Evolutionary conservation across 805 yeast genomes (phyloP).

Genomic region (Saturnispora sanitii): DNA sequence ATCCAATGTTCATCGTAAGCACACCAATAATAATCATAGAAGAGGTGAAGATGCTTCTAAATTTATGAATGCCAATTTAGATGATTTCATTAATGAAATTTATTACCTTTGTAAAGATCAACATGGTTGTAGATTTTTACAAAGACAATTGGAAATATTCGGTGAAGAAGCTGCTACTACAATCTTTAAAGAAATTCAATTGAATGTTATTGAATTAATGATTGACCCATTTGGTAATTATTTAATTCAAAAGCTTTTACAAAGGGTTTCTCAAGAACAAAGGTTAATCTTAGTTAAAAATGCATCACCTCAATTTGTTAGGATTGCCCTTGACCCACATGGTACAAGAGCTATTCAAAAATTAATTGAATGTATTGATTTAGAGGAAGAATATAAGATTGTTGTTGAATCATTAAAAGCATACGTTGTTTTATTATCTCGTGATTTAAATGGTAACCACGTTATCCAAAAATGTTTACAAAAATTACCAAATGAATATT

Average conservation of each 20-base stretch:
- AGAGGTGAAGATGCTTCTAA: slow-evolving; percentile 61
- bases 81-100: slow-evolving; percentile 63
- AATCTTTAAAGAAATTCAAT: slow-evolving; percentile 72
- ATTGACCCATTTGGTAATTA: slow-evolving; percentile 96
- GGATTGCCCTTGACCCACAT: slow-evolving; percentile 85
- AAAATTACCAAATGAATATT: slow-evolving; percentile 53
- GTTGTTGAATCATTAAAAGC: slow-evolving; percentile 31
- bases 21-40: slow-evolving; percentile 23
- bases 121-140: slow-evolving; percentile 91
- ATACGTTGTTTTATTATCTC: slow-evolving; percentile 68
- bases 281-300: slow-evolving; percentile 58
- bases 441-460: slow-evolving; percentile 93
- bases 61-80: slow-evolving; percentile 56
- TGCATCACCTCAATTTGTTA: slow-evolving; percentile 63
- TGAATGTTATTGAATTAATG: slow-evolving; percentile 81
- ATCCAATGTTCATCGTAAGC: slow-evolving; percentile 28
- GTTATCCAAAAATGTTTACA: slow-evolving; percentile 90
- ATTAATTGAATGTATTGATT: slow-evolving; percentile 69
- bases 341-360: slow-evolving; percentile 95
- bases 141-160: slow-evolving; percentile 67
- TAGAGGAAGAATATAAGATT: slow-evolving; percentile 61
- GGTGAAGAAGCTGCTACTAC: slow-evolving; percentile 55
- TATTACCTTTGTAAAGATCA: slow-evolving; percentile 85
- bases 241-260: slow-evolving; percentile 81
- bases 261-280: slow-evolving; percentile 60